Conservation (phyloP, 305 asterid genomes). For the Striga hermonthica region DNA sequence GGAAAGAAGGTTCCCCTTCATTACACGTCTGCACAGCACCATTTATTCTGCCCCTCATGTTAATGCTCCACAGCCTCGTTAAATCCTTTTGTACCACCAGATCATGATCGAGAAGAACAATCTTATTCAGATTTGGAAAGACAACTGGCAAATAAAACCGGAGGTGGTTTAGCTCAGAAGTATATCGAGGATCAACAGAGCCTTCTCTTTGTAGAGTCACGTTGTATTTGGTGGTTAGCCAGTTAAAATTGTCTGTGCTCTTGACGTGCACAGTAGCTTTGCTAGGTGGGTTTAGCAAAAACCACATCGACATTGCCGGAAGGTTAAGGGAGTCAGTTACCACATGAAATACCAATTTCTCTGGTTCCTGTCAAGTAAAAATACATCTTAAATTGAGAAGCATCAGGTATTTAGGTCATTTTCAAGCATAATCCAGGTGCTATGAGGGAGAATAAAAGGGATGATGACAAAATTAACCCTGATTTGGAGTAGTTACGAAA, state of each 20-base stretch:
- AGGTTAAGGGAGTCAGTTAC: conserved; percentile 69
- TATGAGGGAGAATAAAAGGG: neutral
- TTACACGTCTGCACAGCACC: conserved; percentile 83
- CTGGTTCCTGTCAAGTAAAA: conserved; percentile 55
- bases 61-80: conserved; percentile 59
- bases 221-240: conserved; percentile 56
- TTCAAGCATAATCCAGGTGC: too few species aligned
- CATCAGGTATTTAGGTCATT: too few species aligned
- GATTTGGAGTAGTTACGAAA: neutral
- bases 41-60: conserved; percentile 74
- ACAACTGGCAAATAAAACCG: conserved; percentile 78
- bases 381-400: neutral
- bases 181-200: conserved; percentile 58
- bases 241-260: conserved; percentile 49
- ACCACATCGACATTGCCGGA: conserved; percentile 91
- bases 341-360: conserved; percentile 64
- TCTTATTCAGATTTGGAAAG: conserved; percentile 60
- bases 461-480: neutral
- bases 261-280: conserved; percentile 69
- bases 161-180: conserved; percentile 68
- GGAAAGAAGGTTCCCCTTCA: conserved; percentile 57
- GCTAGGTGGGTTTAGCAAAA: conserved; percentile 67
- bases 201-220: conserved; percentile 47
- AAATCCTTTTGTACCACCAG: conserved; percentile 81
- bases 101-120: conserved; percentile 86